A percentile compares a stretch with the other conserved stretches of the same genome.
These are phyloP conservation scores for Ustulina deusta DNA, from an alignment of 2,329 filamentous ascomycete genomes.

Conservation along the genomic window DNA sequence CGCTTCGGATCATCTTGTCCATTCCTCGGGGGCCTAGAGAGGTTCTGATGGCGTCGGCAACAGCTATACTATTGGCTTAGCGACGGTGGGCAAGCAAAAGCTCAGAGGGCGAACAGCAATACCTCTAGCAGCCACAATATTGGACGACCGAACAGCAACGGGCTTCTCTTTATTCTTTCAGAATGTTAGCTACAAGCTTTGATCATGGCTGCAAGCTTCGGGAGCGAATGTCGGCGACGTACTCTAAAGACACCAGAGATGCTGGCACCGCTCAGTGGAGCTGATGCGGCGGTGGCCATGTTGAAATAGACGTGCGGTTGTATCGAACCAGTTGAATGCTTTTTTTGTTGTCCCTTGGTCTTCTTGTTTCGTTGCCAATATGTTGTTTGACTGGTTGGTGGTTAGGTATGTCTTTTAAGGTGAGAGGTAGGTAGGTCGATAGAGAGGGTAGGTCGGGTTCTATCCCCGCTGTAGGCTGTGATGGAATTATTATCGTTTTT, in stretches of 20 bases:
- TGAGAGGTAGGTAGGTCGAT: constrained; percentile 10
- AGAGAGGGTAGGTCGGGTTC: constrained; percentile 20
- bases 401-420: constrained; percentile 28
- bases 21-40: constrained; percentile 96
- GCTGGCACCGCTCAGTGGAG: constrained; percentile 55
- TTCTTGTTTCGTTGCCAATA: not conserved
- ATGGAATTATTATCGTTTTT: constrained; percentile 42
- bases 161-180: constrained; percentile 93
- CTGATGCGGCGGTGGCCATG: constrained; percentile 62
- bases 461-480: constrained; percentile 43
- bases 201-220: not conserved
- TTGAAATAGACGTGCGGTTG: constrained; percentile 35
- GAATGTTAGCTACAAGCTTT: constrained; percentile 38
- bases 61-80: constrained; percentile 69
- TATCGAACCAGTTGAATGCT: constrained; percentile 5
- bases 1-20: constrained; percentile 99
- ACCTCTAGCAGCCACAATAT: constrained; percentile 96
- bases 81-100: constrained; percentile 36
- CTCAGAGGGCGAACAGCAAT: constrained; percentile 57
- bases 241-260: constrained; percentile 70
- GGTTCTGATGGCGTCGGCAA: constrained; percentile 96
- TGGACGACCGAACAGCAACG: constrained; percentile 92
- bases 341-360: not conserved
- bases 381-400: constrained; percentile 14
- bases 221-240: constrained; percentile 44